Evolutionary conservation across 192 early-diverging fungal species (phyloP).

Genomic region (Backusella morwellensis): DNA sequence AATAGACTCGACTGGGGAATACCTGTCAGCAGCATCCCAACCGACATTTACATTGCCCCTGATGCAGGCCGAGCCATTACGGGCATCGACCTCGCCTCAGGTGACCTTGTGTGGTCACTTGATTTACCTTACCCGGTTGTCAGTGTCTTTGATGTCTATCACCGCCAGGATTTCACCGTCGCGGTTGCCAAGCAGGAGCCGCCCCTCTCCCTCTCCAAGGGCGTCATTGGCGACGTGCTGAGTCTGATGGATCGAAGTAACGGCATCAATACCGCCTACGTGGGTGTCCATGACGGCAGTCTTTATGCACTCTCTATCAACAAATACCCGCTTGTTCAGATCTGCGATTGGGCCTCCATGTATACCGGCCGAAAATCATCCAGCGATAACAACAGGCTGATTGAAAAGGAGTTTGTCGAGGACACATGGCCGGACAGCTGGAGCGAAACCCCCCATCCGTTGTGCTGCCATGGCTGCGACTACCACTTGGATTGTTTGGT

Average conservation of each 20-base stretch:
- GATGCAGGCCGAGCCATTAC: slow-evolving; percentile 29
- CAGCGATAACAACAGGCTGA: neutral
- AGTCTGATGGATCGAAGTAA: slow-evolving; percentile 30
- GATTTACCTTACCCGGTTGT: slow-evolving; percentile 54
- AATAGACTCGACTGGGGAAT: slow-evolving; percentile 29
- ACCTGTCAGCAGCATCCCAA: slow-evolving; percentile 11
- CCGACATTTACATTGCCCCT: slow-evolving; percentile 36
- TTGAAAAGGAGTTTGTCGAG: neutral
- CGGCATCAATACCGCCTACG: slow-evolving; percentile 51
- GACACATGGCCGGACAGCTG: neutral
- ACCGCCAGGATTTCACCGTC: slow-evolving; percentile 22
- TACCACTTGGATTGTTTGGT: slow-evolving; percentile 40
- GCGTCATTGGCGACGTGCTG: slow-evolving; percentile 26
- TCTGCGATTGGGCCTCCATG: slow-evolving; percentile 33
- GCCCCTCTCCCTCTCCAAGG: slow-evolving; percentile 9
- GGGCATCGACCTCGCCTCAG: slow-evolving; percentile 22
- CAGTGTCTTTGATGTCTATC: slow-evolving; percentile 53
- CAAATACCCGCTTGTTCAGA: slow-evolving; percentile 59
- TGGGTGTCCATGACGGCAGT: slow-evolving; percentile 61
- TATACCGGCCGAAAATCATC: slow-evolving; percentile 7
- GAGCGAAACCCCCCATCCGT: neutral
- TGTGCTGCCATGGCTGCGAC: slow-evolving; percentile 15
- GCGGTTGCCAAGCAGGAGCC: slow-evolving; percentile 25
- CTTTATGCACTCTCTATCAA: slow-evolving; percentile 67
- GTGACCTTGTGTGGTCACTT: slow-evolving; percentile 47